Evolutionary conservation across 192 early-diverging fungal genomes (phyloP).

Genomic region (Hyaloraphidium curvatum): DNA sequence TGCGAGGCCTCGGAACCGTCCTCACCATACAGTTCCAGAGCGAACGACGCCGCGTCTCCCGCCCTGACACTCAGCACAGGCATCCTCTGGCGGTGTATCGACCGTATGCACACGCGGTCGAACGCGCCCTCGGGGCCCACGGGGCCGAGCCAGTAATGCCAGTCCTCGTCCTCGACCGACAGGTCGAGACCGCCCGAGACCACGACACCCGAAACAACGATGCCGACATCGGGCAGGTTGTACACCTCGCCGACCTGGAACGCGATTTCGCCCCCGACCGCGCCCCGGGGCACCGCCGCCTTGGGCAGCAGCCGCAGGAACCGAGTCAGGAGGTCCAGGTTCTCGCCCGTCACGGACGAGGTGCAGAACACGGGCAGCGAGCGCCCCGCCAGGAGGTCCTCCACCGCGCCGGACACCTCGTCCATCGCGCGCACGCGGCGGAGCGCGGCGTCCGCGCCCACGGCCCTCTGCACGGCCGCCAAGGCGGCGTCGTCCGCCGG

Average conservation of each 20-base stretch:
- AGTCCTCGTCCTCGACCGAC: no score
- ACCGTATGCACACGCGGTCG: no score
- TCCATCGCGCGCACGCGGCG: not conserved
- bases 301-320: slow-evolving; percentile 11
- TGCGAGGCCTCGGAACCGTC: no score
- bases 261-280: slow-evolving; percentile 25
- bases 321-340: not conserved
- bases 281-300: slow-evolving; percentile 4
- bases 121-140: no score
- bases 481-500: not conserved
- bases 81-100: no score
- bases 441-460: not conserved
- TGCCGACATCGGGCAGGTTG: slow-evolving; percentile 21
- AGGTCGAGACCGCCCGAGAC: not conserved
- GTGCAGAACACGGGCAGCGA: not conserved
- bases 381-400: no score
- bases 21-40: no score
- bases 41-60: no score
- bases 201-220: not conserved
- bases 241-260: slow-evolving; percentile 75
- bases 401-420: not conserved
- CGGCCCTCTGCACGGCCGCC: not conserved
- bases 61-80: no score
- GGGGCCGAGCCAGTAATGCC: no score
- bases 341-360: not conserved